Base-by-base conservation (phyloP, 805 yeast species). In the Lachancea meyersii region DNA sequence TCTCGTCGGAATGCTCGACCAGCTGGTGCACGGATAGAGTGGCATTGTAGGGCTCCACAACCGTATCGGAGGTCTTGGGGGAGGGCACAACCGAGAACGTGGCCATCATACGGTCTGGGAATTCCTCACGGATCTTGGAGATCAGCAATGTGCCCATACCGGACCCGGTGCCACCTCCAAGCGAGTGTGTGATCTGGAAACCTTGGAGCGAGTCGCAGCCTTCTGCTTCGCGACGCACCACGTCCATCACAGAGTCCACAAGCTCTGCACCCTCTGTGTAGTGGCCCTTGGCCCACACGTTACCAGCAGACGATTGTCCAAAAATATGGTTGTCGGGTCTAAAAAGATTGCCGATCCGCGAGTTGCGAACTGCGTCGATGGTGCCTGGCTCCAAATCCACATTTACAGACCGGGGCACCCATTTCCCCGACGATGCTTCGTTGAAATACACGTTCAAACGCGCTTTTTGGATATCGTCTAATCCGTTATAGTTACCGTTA, bases 221-320 rank as follows among this genome's bases (percentile, higher is more conserved):
- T 71, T 88, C 96, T 26, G 94, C 95, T 68, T 88, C 96, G 66
- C 96, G 82, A 70, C 96, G 80, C 36, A 88, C 79, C 27, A 84
- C 87, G 53, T 88, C 96, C 74, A 88, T 68, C 17, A 88, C 95
- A 19, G 87, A 77, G 60, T 88, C 96, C 33, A 86, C 89, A 52
- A 88, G 74, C 71, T 88, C 96, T 4, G 96, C 95, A 56, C 96
- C 96, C 67, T 88, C 96, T 30, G 96, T 88, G 72, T 88, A 88
- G 69, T 85, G 93, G 61, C 96, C 96, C 66, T 87, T 88, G 43
- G 96, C 96, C 96, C 96, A 88, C 56, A 86, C 94, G 60, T 88
- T 88, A 57, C 96, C 96, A 1, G 96, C 96, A 21, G 95, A 85
- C 22, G 89, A 78, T 66, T 86, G 94, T 38, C 96, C 96, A 60